Evolutionary conservation across 2,329 filamentous ascomycete genomes (phyloP), one percentile per base, ranked within the genome.

Genomic region (Fusarium veterinarium): DNA sequence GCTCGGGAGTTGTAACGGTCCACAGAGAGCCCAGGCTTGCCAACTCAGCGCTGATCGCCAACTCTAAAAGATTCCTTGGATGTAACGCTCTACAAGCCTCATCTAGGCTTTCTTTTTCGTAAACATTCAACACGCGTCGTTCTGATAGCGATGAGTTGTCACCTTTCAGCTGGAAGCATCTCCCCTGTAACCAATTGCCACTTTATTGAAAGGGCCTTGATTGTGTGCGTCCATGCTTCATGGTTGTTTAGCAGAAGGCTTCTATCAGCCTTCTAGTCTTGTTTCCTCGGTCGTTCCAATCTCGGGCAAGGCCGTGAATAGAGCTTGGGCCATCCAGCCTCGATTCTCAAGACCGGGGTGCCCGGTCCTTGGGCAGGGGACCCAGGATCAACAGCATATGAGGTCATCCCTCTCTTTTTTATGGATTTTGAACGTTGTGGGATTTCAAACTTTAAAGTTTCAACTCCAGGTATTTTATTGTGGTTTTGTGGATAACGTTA

Each of bases 221-320:
- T 52, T 68, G 35, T 30, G 28, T n/a, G 23, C 11, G 49, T 72
- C 59, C 41, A 67, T 65, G 56, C 59, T 60, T 51, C 57, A 9
- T 61, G 42, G 53, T 31, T 45, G 55, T 41, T 52, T 25, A 45
- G 60, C 49, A 58, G 72, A 76, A 76, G 69, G 51, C 60, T 52
- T 17, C 20, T 31, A 38, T 48, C 62, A 75, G 51, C 46, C 58
- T 68, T 60, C 72, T 76, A 64, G 59, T 58, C 59, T 60, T 48
- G n/a, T 56, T 60, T 60, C 56, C 58, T 64, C 56, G 62, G 46
- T 52, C 40, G 64, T 37, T 49, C 38, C 49, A 68, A 51, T 67
- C 65, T 73, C 74, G 72, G 75, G 60, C 62, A 73, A 75, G 71
- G 56, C 75, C 75, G 74, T 74, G 58, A 69, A 67, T 72, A 48